Evolutionary conservation across 2,329 filamentous ascomycete genomes (phyloP).

Genomic region (Xylariales sp.): DNA sequence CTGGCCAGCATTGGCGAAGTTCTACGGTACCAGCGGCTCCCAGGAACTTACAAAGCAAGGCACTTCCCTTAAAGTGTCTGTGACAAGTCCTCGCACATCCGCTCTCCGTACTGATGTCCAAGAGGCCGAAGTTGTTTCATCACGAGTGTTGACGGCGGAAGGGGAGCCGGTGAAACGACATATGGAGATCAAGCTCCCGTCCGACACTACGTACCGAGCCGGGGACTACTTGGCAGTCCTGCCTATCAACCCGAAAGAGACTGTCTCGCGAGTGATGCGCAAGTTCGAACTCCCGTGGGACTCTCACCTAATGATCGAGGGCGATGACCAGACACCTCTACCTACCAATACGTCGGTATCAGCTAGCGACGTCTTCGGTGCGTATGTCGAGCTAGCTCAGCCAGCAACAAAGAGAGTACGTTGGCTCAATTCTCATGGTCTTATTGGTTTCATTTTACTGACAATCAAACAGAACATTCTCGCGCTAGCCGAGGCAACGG

Average conservation of each 20-base stretch:
- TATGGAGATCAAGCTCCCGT: slow-evolving; percentile 48
- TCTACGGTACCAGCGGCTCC: slow-evolving; percentile 27
- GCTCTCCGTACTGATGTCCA: slow-evolving; percentile 41
- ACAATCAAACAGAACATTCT: slow-evolving; percentile 31
- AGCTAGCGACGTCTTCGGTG: slow-evolving; percentile 47
- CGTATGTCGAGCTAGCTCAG: slow-evolving; percentile 56
- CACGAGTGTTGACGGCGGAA: slow-evolving; percentile 36
- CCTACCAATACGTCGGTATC: slow-evolving; percentile 43
- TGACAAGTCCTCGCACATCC: slow-evolving; percentile 30
- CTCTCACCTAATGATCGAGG: slow-evolving; percentile 45
- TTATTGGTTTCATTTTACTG: neutral
- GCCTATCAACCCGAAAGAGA: slow-evolving; percentile 51
- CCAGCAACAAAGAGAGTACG: slow-evolving; percentile 49
- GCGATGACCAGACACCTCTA: slow-evolving; percentile 32
- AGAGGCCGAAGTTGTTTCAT: slow-evolving; percentile 40
- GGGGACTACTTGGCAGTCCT: slow-evolving; percentile 60
- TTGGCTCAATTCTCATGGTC: neutral
- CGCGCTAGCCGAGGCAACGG: slow-evolving; percentile 41
- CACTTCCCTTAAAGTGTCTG: slow-evolving; percentile 4
- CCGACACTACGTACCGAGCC: slow-evolving; percentile 47
- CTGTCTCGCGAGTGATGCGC: slow-evolving; percentile 49
- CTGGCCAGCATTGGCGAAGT: slow-evolving; percentile 42
- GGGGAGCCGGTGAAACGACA: slow-evolving; percentile 41
- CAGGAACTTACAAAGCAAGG: slow-evolving; percentile 36
- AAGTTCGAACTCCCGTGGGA: slow-evolving; percentile 56